phyloP scores from a whole-genome alignment of 495 filamentous ascomycete genomes.

The Aspergillus mulundensis region DNA sequence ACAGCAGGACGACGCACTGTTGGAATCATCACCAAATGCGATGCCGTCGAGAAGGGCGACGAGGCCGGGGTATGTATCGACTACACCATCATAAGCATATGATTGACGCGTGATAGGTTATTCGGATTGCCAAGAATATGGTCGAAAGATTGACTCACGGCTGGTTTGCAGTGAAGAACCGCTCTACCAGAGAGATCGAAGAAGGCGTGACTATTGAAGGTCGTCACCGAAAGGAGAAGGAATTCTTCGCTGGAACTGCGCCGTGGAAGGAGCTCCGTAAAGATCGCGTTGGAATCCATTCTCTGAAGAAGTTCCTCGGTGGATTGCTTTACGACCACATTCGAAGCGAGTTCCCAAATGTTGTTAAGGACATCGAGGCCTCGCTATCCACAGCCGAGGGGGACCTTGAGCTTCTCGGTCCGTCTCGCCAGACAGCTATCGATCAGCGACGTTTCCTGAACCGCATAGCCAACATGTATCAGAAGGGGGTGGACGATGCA shows the following conservation, averaged over 20 bases:
- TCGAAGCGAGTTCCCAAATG: slow-evolving; percentile 25
- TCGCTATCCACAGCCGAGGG: slow-evolving; percentile 13
- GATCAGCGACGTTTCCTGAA: slow-evolving; percentile 32
- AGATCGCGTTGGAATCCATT: slow-evolving; percentile 27
- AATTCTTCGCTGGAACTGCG: slow-evolving; percentile 31
- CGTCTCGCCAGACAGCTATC: slow-evolving; percentile 23
- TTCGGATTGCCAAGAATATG: slow-evolving; percentile 27
- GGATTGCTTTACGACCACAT: slow-evolving; percentile 26
- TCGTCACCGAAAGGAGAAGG: slow-evolving; percentile 29
- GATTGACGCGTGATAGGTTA: slow-evolving; percentile 12
- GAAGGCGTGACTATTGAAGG: slow-evolving; percentile 21
- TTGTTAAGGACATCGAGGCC: slow-evolving; percentile 28
- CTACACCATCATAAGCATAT: background rate
- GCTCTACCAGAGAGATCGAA: slow-evolving; percentile 38
- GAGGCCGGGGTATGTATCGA: slow-evolving; percentile 24
- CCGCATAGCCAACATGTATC: slow-evolving; percentile 28
- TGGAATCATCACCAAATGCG: slow-evolving; percentile 40
- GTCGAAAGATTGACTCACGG: slow-evolving; percentile 40
- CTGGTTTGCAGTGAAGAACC: slow-evolving; percentile 52
- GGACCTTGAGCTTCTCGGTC: slow-evolving; percentile 27
- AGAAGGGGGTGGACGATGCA: slow-evolving; percentile 22
- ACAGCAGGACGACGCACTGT: slow-evolving; percentile 44
- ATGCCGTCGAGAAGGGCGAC: slow-evolving; percentile 34
- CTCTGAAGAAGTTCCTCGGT: slow-evolving; percentile 17
- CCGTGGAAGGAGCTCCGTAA: slow-evolving; percentile 36